Percentiles rank a stretch among this genome's conserved stretches.
phyloP scores from a whole-genome alignment of 257 asterid species.

The Lavandula angustifolia region DNA sequence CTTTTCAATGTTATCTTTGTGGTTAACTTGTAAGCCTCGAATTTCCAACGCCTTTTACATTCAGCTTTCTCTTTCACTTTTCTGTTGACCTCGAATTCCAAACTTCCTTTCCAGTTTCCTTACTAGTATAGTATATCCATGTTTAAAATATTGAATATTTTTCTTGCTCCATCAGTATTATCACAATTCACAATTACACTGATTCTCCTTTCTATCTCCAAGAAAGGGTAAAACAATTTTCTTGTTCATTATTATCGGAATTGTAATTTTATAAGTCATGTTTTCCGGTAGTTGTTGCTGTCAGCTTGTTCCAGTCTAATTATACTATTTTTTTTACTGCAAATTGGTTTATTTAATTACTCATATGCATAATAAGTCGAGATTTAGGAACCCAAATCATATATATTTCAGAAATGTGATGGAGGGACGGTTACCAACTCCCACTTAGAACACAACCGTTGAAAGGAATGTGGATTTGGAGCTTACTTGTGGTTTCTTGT shows the following conservation, averaged over 20 bases:
- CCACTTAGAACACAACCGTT: constrained; percentile 56
- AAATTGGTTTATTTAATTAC: constrained; percentile 15
- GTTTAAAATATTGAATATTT: constrained; percentile 33
- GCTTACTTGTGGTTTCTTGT: constrained; percentile 34
- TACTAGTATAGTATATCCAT: constrained; percentile 16
- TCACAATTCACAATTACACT: not conserved
- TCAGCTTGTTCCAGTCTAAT: constrained; percentile 10
- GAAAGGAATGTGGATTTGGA: constrained; percentile 44
- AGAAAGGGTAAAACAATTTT: constrained; percentile 3
- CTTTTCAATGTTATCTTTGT: too few species aligned
- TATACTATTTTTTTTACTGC: not conserved
- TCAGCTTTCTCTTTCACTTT: constrained; percentile 52
- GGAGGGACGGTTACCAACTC: constrained; percentile 66
- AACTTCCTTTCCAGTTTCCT: constrained; percentile 28
- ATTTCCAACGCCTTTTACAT: constrained; percentile 36
- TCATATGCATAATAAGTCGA: not conserved
- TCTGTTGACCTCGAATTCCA: constrained; percentile 56
- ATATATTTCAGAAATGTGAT: constrained; percentile 34
- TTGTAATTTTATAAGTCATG: not conserved
- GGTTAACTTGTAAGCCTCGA: constrained; percentile 30
- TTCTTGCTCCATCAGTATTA: constrained; percentile 3
- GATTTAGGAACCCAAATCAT: constrained; percentile 5
- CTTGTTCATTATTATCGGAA: constrained; percentile 6
- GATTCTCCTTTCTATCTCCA: constrained; percentile 21
- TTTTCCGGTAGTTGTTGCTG: constrained; percentile 18